Evolutionary conservation across 805 yeast genomes (phyloP).

Genomic region (Kluyveromyces lactis): DNA sequence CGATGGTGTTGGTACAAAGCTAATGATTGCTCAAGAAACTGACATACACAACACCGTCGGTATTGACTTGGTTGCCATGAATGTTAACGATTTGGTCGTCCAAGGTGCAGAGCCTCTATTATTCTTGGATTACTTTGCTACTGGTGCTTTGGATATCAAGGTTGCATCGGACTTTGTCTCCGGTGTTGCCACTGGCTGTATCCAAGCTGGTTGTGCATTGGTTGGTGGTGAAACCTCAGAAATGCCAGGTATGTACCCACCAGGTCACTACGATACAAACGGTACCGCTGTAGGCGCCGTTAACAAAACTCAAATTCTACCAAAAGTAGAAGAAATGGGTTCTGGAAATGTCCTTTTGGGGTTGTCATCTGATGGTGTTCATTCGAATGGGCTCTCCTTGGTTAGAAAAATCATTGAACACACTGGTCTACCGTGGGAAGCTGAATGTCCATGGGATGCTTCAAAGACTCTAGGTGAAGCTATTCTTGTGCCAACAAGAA

Average conservation of each 20-base stretch:
- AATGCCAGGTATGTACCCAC: constrained; percentile 98
- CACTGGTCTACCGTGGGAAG: constrained; percentile 60
- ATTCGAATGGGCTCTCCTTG: constrained; percentile 93
- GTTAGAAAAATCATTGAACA: constrained; percentile 86
- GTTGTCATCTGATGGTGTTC: constrained; percentile 84
- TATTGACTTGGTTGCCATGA: constrained; percentile 97
- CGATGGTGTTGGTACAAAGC: constrained; percentile 98
- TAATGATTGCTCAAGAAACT: constrained; percentile 86
- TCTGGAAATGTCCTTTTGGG: constrained; percentile 82
- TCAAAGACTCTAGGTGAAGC: constrained; percentile 74
- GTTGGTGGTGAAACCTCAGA: constrained; percentile 99
- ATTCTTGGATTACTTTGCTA: constrained; percentile 93
- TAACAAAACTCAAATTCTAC: constrained; percentile 61
- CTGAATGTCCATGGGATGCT: constrained; percentile 78
- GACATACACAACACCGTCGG: constrained; percentile 95
- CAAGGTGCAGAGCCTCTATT: constrained; percentile 98
- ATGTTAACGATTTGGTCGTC: constrained; percentile 93
- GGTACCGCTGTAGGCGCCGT: constrained; percentile 99
- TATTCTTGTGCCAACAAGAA: constrained; percentile 81
- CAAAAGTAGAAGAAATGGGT: constrained; percentile 57
- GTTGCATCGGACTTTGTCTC: constrained; percentile 82
- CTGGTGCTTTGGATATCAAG: constrained; percentile 78
- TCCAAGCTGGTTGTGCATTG: constrained; percentile 89
- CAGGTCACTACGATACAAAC: constrained; percentile 93
- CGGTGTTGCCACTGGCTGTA: constrained; percentile 97